phyloP scores from a whole-genome alignment of 2,329 filamentous ascomycete species.

The Metarhizium robertsii region DNA sequence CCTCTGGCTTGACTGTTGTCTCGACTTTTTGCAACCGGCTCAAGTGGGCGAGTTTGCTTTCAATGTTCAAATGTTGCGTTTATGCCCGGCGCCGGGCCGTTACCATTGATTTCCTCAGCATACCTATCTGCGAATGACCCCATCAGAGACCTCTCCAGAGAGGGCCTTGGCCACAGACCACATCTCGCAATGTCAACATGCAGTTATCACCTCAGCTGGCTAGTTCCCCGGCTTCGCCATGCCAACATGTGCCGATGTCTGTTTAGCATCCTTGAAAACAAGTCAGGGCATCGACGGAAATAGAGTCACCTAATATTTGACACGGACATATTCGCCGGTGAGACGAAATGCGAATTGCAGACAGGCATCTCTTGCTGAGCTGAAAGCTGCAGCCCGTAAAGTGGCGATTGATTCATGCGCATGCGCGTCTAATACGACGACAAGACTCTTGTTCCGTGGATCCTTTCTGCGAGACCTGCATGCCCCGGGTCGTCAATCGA shows the following conservation, averaged over 20 bases:
- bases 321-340: not conserved
- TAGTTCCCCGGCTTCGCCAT: no score
- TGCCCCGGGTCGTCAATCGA: slow-evolving; percentile 5
- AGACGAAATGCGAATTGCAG: not conserved
- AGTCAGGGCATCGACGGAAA: not conserved
- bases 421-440: slow-evolving; percentile 5
- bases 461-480: slow-evolving; percentile 9
- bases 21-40: not conserved
- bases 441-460: not conserved
- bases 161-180: no score
- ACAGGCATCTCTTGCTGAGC: slow-evolving; percentile 4
- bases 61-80: no score
- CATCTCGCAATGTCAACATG: no score
- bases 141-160: no score
- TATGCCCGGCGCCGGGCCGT: no score
- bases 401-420: slow-evolving; percentile 1
- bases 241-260: not conserved
- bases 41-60: no score
- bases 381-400: slow-evolving; percentile 9
- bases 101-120: no score
- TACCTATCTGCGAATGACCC: no score
- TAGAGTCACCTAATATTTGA: not conserved
- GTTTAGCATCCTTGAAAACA: not conserved
- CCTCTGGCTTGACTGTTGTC: not conserved
- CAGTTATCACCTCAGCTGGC: no score